Evolutionary conservation across 2,329 filamentous ascomycete species (phyloP), one percentile per base, ranked within the genome.

Genomic region (Phialemoniopsis sp.): DNA sequence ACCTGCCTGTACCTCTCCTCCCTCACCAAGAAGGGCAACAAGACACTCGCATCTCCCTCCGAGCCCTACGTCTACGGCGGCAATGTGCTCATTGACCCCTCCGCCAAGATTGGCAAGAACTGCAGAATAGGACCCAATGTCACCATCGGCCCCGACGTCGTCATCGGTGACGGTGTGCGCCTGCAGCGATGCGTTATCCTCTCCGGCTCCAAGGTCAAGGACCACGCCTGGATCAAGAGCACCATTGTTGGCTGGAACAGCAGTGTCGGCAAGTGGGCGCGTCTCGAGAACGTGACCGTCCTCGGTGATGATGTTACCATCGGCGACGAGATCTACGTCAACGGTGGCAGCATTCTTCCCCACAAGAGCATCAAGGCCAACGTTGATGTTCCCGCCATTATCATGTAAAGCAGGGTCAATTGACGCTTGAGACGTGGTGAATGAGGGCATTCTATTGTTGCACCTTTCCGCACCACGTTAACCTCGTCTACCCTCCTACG

Each of bases 321-420:
- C 60, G 91, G 89, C 37, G 91, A 98, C 59, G 91, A 98, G 70
- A 89, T 98, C 53, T 96, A 97, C 67, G 93, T 96, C 66, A 98
- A 98, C 66, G 91, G 91, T 56, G 89, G 90, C 57, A 94, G 87
- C 55, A 85, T 98, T 46, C 73, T 98, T 49, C 91, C 91, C 7
- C 91, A 98, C 73, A 98, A 98, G 85, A 93, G 85, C 64, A 97
- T 98, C 78, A 97, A 97, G 79, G 80, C 85, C 57, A 98, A 98
- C 65, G 88, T 98, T 56, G 93, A 98, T 66, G 79, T 78, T 19
- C 79, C 79, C 17, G 78, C 79, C 45, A 82, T 83, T 50, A 83
- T 83, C 58, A 83, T 83, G 79, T 83, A 72, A 71, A 44, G 9
- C 32, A 41, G 10, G 28, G 30, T 26, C 21, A 26, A 26, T 6